phyloP scores from a whole-genome alignment of 208 protist genomes.

The Trypanosoma rangeli region DNA sequence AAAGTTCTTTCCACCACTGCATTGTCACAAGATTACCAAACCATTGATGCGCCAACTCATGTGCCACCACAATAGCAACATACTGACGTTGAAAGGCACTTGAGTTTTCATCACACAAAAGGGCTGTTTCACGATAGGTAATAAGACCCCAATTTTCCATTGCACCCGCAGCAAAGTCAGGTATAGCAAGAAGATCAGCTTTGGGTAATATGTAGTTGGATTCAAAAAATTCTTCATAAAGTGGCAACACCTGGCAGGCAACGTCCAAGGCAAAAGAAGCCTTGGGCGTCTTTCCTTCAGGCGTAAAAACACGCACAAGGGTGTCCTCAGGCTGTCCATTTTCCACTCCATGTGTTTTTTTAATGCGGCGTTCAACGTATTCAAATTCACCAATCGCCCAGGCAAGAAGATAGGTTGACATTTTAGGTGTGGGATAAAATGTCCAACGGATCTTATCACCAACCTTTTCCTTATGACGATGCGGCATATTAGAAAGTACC shows the following conservation, averaged over 20 bases:
- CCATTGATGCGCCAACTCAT: slow-evolving; percentile 97
- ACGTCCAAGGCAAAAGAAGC: slow-evolving; percentile 82
- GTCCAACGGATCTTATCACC: slow-evolving; percentile 30
- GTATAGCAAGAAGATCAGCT: slow-evolving; percentile 95
- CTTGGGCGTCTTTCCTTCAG: slow-evolving; percentile 44
- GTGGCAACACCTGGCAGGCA: slow-evolving; percentile 54
- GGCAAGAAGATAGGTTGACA: slow-evolving; percentile 97
- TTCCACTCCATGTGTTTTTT: slow-evolving; percentile 19
- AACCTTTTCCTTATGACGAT: slow-evolving; percentile 20
- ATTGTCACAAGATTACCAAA: slow-evolving; percentile 99
- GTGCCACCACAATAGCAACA: slow-evolving; percentile 86
- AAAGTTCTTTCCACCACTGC: slow-evolving; percentile 97
- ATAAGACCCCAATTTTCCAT: slow-evolving; percentile 99
- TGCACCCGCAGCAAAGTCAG: slow-evolving; percentile 93
- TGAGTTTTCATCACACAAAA: slow-evolving; percentile 60
- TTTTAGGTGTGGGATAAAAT: slow-evolving; percentile 85
- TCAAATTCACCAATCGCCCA: slow-evolving; percentile 91
- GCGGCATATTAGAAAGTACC: slow-evolving; percentile 92
- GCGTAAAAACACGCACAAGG: slow-evolving; percentile 55
- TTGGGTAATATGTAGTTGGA: slow-evolving; percentile 93
- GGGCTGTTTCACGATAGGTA: slow-evolving; percentile 92
- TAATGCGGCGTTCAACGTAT: slow-evolving; percentile 39
- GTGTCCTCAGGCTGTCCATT: slow-evolving; percentile 23
- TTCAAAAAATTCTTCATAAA: slow-evolving; percentile 87
- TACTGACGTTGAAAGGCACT: slow-evolving; percentile 45